These are phyloP conservation scores for Rhypophila decipiens DNA, from an alignment of 495 filamentous ascomycete species.

Conservation along the genomic window DNA sequence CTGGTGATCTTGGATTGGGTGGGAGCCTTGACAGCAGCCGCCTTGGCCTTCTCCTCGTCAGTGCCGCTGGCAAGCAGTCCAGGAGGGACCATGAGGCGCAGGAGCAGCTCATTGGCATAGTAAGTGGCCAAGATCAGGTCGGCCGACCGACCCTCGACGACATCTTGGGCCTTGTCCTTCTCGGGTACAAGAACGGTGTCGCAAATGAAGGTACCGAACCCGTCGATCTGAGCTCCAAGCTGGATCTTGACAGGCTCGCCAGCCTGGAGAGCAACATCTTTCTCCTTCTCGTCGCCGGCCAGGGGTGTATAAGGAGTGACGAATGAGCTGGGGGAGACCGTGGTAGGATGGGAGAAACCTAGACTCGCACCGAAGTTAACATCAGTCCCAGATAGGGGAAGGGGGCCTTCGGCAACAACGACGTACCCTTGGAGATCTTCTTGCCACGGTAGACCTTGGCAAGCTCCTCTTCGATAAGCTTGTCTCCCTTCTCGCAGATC, in stretches of 20 bases:
- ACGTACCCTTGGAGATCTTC: slow-evolving; percentile 81
- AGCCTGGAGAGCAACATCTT: slow-evolving; percentile 66
- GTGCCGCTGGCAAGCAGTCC: slow-evolving; percentile 75
- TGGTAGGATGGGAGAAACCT: slow-evolving; percentile 92
- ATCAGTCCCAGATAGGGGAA: too few species aligned
- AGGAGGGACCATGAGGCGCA: slow-evolving; percentile 84
- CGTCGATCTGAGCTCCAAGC: slow-evolving; percentile 95
- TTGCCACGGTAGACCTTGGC: slow-evolving; percentile 97
- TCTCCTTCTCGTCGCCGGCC: slow-evolving; percentile 76
- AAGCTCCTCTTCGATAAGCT: slow-evolving; percentile 87
- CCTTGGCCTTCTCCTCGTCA: slow-evolving; percentile 92
- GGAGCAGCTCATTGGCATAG: slow-evolving; percentile 91
- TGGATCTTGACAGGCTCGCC: slow-evolving; percentile 92
- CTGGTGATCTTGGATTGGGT: slow-evolving; percentile 78
- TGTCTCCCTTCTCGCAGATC: slow-evolving; percentile 92
- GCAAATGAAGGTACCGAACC: slow-evolving; percentile 93
- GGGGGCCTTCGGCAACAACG: too few species aligned
- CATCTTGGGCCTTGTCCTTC: slow-evolving; percentile 50
- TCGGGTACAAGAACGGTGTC: slow-evolving; percentile 72
- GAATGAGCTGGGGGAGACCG: slow-evolving; percentile 87
- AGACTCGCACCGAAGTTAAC: slow-evolving; percentile 2
- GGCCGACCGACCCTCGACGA: slow-evolving; percentile 64
- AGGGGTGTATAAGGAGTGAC: slow-evolving; percentile 96
- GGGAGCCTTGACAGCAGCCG: slow-evolving; percentile 69
- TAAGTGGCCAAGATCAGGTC: slow-evolving; percentile 86